A percentile compares a stretch with the other conserved stretches of the same genome.
Evolutionary conservation across 2,329 filamentous ascomycete species (phyloP).

Genomic region (Cadophora sp.): DNA sequence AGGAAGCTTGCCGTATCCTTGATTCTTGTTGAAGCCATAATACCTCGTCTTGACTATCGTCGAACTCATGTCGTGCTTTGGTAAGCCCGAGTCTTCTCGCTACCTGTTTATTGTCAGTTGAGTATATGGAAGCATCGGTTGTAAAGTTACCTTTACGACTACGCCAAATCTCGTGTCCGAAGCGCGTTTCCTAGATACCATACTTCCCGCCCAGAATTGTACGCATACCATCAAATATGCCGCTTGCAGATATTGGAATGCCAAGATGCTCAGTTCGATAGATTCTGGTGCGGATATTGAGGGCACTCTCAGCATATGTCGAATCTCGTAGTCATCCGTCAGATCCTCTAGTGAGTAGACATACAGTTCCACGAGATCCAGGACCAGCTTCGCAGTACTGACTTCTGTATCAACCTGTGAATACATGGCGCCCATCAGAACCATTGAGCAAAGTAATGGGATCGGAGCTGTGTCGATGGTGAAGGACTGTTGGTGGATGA

Average conservation of each 20-base stretch:
- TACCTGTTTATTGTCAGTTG: slow-evolving; percentile 39
- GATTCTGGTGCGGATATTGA: slow-evolving; percentile 33
- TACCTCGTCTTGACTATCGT: slow-evolving; percentile 47
- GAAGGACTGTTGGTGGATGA: slow-evolving; percentile 51
- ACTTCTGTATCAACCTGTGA: slow-evolving; percentile 48
- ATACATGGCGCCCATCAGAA: slow-evolving; percentile 54
- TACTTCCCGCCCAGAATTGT: slow-evolving; percentile 53
- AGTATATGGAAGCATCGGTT: not conserved
- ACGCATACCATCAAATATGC: slow-evolving; percentile 49
- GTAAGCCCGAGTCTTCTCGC: slow-evolving; percentile 48
- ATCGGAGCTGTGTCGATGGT: slow-evolving; percentile 46
- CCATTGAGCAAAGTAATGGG: slow-evolving; percentile 48
- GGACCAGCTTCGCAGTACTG: slow-evolving; percentile 46
- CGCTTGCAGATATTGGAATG: slow-evolving; percentile 50
- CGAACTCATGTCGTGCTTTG: slow-evolving; percentile 46
- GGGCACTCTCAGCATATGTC: slow-evolving; percentile 43
- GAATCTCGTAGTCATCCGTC: slow-evolving; percentile 49
- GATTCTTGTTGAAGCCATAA: slow-evolving; percentile 53
- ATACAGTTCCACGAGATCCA: slow-evolving; percentile 52
- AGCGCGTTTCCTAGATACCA: slow-evolving; percentile 47
- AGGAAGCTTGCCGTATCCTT: slow-evolving; percentile 49
- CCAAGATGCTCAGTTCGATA: slow-evolving; percentile 43
- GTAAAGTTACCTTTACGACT: slow-evolving; percentile 47
- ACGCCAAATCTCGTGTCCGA: slow-evolving; percentile 52
- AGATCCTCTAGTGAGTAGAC: slow-evolving; percentile 51